Percentiles rank a stretch among this genome's conserved stretches.
phyloP scores from a whole-genome alignment of 371 early-diverging fungal species.

The Mucor sp. region DNA sequence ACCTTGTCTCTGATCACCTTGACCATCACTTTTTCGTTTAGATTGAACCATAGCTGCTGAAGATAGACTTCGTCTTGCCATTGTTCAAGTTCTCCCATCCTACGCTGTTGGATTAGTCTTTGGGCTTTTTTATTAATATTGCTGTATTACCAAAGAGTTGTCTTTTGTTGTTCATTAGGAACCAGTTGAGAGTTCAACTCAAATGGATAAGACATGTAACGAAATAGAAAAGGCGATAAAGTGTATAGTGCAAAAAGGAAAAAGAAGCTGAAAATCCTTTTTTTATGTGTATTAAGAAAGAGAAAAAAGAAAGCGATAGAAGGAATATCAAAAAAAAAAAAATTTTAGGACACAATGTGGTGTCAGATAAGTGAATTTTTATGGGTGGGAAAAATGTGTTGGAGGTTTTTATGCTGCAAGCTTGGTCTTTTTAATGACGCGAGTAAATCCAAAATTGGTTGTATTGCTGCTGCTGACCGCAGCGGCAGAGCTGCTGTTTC shows the following conservation, averaged over 20 bases:
- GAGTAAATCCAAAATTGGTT: slow-evolving; percentile 3
- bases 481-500: neutral
- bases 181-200: slow-evolving; percentile 11
- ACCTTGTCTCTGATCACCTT: slow-evolving; percentile 85
- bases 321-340: slow-evolving; percentile 5
- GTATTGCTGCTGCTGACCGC: neutral
- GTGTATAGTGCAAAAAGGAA: neutral
- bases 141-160: slow-evolving; percentile 21
- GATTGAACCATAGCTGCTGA: slow-evolving; percentile 62
- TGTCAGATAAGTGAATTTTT: neutral
- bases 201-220: slow-evolving; percentile 16
- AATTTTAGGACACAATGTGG: neutral
- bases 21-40: slow-evolving; percentile 70
- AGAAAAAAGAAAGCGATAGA: neutral
- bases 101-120: neutral
- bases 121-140: neutral
- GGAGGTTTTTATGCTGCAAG: neutral
- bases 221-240: neutral
- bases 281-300: neutral
- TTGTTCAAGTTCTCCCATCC: slow-evolving; percentile 80
- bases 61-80: slow-evolving; percentile 83
- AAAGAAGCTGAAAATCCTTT: neutral
- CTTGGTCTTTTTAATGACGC: slow-evolving; percentile 7
- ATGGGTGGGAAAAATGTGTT: neutral
- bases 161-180: slow-evolving; percentile 19